Evolutionary conservation across 495 filamentous ascomycete species (phyloP), one percentile per base, ranked within the genome.

Genomic region (Penicillium coprophilum): DNA sequence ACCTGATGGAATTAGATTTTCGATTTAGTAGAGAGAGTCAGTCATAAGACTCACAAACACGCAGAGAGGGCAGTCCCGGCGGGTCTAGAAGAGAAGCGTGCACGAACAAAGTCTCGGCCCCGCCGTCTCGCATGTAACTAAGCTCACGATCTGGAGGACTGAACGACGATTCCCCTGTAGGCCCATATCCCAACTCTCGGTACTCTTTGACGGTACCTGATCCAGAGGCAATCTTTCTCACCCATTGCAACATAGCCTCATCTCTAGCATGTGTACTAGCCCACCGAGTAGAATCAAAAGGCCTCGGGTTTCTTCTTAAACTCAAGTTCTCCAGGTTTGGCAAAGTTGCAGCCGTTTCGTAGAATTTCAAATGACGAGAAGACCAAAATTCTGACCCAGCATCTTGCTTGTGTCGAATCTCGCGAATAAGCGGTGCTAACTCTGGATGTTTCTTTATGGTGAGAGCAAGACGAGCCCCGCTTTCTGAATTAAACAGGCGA

Each of bases 401-500:
- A 19, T 52, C 50, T 3, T 30, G 24, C 36, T 43, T 52, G 24
- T 52, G 50, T 52, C 27, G 36, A 31, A 52, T 40, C 13, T 52
- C 24, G 8, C 17, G 23, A 7, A 52, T 43, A 1, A 41, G 38
- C n/a, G 36, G 24, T 52, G 50, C 50, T 24, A 52, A 31, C 10
- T 41, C 50, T 21, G 50, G 50, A 17, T 38, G 50, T 6, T 23
- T 17, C 38, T 52, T n/a, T 27, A 52, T 52, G 17, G 50, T 41
- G 38, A 17, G n/a, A n/a, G 50, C 50, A 41, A 52, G 38, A 52
- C 38, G 50, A 41, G 50, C 50, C 20, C 50, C 50, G 12, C 50
- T 52, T 31, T 52, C 50, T 10, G 50, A 41, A 41, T 52, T 52
- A 17, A 6, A 11, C 11, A 52, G 50, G 20, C 36, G 36, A 8